phyloP scores from a whole-genome alignment of 2,329 filamentous ascomycete species.

The Huntiella abstrusa region DNA sequence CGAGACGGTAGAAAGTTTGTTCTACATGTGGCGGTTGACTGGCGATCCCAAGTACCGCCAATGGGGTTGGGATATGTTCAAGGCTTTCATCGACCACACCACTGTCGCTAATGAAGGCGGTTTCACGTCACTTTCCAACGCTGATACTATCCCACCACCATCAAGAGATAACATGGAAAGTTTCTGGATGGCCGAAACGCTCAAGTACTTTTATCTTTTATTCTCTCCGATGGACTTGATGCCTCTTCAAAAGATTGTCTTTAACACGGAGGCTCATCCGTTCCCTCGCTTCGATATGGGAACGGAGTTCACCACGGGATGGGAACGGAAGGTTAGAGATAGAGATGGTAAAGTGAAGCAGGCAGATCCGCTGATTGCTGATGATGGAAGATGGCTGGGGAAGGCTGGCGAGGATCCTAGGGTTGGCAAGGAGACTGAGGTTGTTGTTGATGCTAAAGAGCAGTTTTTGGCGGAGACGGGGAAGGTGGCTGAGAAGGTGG shows the following conservation, averaged over 20 bases:
- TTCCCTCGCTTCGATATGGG: slow-evolving; percentile 74
- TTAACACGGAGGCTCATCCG: slow-evolving; percentile 91
- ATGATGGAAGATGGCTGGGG: not conserved
- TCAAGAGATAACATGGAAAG: slow-evolving; percentile 90
- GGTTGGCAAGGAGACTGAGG: not conserved
- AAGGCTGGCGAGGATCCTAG: not conserved
- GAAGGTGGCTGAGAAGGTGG: not conserved
- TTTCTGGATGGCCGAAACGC: slow-evolving; percentile 95
- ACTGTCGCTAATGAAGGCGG: slow-evolving; percentile 59
- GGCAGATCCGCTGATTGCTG: slow-evolving; percentile 7
- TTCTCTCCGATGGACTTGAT: slow-evolving; percentile 73
- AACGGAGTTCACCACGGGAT: slow-evolving; percentile 60
- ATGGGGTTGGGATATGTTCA: slow-evolving; percentile 99
- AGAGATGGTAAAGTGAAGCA: slow-evolving; percentile 22
- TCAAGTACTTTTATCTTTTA: slow-evolving; percentile 94
- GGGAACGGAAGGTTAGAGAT: slow-evolving; percentile 50
- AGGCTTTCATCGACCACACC: slow-evolving; percentile 72
- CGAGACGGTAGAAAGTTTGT: slow-evolving; percentile 87
- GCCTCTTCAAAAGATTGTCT: slow-evolving; percentile 68
- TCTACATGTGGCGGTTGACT: slow-evolving; percentile 98
- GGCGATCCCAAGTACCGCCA: slow-evolving; percentile 74
- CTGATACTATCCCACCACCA: slow-evolving; percentile 49
- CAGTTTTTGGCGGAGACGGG: not conserved
- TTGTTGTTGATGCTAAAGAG: slow-evolving; percentile 1
- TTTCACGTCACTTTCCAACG: slow-evolving; percentile 66